These are phyloP conservation scores for Aspergillus incahuasiensis DNA, from an alignment of 495 filamentous ascomycete genomes.

Conservation along the genomic window DNA sequence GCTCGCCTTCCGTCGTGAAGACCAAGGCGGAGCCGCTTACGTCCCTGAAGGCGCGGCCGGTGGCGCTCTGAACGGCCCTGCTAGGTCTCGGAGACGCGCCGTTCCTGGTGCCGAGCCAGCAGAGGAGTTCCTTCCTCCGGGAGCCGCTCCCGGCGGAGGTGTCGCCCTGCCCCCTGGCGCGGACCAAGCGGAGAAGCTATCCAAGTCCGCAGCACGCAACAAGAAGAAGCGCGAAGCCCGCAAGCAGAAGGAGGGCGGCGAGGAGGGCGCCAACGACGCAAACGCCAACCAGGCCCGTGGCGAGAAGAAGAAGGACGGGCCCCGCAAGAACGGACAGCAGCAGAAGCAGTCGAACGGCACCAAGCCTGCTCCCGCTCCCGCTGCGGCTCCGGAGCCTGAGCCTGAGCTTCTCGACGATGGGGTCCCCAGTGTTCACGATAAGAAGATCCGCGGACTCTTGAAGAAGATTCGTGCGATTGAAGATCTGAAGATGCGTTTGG, in stretches of 20 bases:
- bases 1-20: constrained; percentile 93
- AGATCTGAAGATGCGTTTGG: constrained; percentile 92
- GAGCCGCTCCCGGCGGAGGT: constrained; percentile 66
- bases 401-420: constrained; percentile 22
- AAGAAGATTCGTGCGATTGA: constrained; percentile 98
- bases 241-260: constrained; percentile 75
- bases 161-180: constrained; percentile 53
- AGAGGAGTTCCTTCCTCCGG: constrained; percentile 57
- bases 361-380: constrained; percentile 24
- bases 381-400: constrained; percentile 40
- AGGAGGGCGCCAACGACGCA: background rate
- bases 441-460: constrained; percentile 84
- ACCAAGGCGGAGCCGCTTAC: constrained; percentile 90
- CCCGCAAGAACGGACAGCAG: constrained; percentile 29
- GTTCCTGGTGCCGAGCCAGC: constrained; percentile 74
- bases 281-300: constrained; percentile 50
- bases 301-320: constrained; percentile 42
- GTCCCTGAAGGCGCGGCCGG: constrained; percentile 69
- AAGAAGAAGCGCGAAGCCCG: constrained; percentile 99
- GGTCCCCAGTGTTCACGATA: constrained; percentile 56
- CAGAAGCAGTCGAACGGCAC: constrained; percentile 23
- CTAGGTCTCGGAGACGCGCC: constrained; percentile 61
- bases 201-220: constrained; percentile 89
- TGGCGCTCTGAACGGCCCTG: constrained; percentile 71
- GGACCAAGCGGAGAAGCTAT: constrained; percentile 65